Conservation (phyloP, 73 alveolate genomes). For the Paramecium octaurelia region DNA sequence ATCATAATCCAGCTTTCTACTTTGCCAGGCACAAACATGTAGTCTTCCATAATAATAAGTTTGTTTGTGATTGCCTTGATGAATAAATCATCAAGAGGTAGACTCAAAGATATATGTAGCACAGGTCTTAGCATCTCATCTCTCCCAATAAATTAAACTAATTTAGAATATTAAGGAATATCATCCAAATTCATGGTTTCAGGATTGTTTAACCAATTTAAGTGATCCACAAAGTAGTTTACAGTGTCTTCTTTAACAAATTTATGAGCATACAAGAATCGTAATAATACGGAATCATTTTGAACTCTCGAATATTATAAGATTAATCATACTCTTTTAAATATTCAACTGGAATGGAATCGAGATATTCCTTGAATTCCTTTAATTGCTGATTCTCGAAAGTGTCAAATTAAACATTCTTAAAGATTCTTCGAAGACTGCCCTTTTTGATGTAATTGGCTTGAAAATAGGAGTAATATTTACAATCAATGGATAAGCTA, state of each 20-base stretch:
- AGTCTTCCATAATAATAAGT: slow-evolving; percentile 50
- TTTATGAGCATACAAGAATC: slow-evolving; percentile 40
- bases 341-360: slow-evolving; percentile 25
- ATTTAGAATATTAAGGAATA: slow-evolving; percentile 1
- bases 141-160: not conserved
- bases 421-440: slow-evolving; percentile 5
- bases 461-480: not conserved
- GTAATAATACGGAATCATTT: not conserved
- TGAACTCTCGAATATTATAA: not conserved
- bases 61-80: not conserved
- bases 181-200: not conserved
- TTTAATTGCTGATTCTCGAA: not conserved
- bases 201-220: slow-evolving; percentile 18
- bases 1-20: slow-evolving; percentile 72
- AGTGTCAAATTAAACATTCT: slow-evolving; percentile 2
- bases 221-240: not conserved
- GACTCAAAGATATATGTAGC: not conserved
- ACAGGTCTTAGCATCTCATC: slow-evolving; percentile 47
- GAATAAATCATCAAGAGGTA: not conserved
- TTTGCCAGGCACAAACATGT: slow-evolving; percentile 74
- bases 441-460: not conserved
- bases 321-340: not conserved
- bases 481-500: not conserved
- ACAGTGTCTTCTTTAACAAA: not conserved
- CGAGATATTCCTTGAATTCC: slow-evolving; percentile 9